A percentile compares a stretch with the other conserved stretches of the same genome.
Evolutionary conservation across 148 eudicot genomes (phyloP).

Genomic region (Rhododendron ovatum): DNA sequence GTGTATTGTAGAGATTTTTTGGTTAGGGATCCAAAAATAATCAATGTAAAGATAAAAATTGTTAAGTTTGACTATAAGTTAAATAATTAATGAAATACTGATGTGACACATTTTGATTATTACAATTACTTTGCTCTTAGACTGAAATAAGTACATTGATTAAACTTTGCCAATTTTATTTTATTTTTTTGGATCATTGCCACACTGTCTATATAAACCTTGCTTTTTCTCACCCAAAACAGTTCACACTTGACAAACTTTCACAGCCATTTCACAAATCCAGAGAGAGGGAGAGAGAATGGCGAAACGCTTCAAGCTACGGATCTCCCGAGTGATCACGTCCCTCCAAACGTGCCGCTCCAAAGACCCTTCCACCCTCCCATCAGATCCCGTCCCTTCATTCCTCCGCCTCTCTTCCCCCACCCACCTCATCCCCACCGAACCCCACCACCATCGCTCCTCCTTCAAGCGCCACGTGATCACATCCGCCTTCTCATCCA

Average conservation of each 20-base stretch:
- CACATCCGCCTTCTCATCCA: conserved; percentile 27
- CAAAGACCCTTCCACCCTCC: conserved; percentile 58
- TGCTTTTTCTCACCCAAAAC: background rate
- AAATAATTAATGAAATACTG: too few relatives aligned
- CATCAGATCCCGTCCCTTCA: conserved; percentile 56
- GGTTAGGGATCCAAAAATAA: too few relatives aligned
- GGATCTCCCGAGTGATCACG: conserved; percentile 38
- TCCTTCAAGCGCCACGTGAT: conserved; percentile 40
- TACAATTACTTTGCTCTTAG: too few relatives aligned
- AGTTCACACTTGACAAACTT: background rate
- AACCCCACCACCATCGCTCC: conserved; percentile 10
- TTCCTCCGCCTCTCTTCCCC: conserved; percentile 22
- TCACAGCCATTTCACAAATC: background rate
- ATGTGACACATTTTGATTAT: too few relatives aligned
- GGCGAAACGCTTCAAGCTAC: conserved; percentile 53
- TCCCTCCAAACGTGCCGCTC: conserved; percentile 72
- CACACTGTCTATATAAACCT: conserved; percentile 1
- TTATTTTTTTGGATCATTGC: background rate
- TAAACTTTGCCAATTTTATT: background rate
- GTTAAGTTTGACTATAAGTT: too few relatives aligned
- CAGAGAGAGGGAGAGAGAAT: conserved; percentile 14
- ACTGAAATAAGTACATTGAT: background rate
- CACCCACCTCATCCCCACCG: background rate
- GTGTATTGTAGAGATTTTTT: too few relatives aligned
- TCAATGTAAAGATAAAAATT: too few relatives aligned